phyloP scores from a whole-genome alignment of 106 monocot genomes.

The Dioscorea alata region DNA sequence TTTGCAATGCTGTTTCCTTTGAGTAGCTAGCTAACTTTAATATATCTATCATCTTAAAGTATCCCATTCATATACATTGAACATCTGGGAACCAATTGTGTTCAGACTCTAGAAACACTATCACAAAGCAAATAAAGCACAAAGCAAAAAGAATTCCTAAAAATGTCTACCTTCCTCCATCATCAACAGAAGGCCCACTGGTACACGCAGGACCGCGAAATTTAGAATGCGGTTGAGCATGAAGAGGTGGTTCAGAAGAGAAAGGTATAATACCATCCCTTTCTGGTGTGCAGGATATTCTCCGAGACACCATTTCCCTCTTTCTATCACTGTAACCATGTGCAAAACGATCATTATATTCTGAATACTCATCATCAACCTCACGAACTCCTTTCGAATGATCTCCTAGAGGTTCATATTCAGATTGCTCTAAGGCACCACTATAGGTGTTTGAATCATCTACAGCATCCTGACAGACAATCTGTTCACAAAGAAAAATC shows the following conservation, averaged over 20 bases:
- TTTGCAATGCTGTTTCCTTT: too few species aligned
- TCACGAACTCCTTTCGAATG: slow-evolving; percentile 17
- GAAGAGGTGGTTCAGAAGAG: slow-evolving; percentile 20
- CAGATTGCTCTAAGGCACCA: slow-evolving; percentile 32
- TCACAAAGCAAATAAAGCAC: too few species aligned
- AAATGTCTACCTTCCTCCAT: too few species aligned
- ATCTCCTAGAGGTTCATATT: slow-evolving; percentile 26
- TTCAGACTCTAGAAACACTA: too few species aligned
- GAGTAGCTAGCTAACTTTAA: too few species aligned
- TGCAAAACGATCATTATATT: slow-evolving; percentile 16
- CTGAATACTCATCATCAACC: slow-evolving; percentile 31
- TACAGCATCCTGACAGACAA: slow-evolving; percentile 45
- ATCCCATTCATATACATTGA: too few species aligned
- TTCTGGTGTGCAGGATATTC: slow-evolving; percentile 26
- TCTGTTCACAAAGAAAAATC: slow-evolving; percentile 28
- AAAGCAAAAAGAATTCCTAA: too few species aligned
- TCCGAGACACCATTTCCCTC: slow-evolving; percentile 18
- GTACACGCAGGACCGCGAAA: slow-evolving; percentile 20
- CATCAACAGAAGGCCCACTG: slow-evolving; percentile 1
- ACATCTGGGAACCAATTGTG: too few species aligned
- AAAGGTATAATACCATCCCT: slow-evolving; percentile 23
- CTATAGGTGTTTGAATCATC: slow-evolving; percentile 36
- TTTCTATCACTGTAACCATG: slow-evolving; percentile 12
- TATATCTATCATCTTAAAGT: too few species aligned
- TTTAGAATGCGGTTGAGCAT: slow-evolving; percentile 23